A percentile compares a stretch with the other conserved stretches of the same genome.
These are phyloP conservation scores for Cyberlindnera veronae DNA, from an alignment of 805 yeast species.

Conservation along the genomic window DNA sequence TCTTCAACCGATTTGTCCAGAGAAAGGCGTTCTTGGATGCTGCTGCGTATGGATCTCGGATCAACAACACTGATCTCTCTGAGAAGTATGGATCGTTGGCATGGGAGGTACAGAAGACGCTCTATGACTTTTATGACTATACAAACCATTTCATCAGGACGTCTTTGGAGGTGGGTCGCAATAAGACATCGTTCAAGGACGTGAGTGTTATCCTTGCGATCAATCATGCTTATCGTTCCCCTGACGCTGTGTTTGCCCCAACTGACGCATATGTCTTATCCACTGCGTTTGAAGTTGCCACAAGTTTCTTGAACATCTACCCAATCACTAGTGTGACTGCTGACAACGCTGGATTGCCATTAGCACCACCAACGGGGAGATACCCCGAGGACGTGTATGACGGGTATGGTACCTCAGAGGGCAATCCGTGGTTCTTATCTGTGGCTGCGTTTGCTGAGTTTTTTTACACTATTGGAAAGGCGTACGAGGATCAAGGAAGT, in stretches of 20 bases:
- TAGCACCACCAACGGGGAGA: constrained; percentile 7
- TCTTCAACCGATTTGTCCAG: constrained; percentile 6
- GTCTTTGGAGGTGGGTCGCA: background rate
- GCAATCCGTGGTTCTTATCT: constrained; percentile 6
- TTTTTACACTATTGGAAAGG: background rate
- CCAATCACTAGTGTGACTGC: background rate
- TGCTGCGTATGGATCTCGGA: background rate
- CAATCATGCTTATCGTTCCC: constrained; percentile 1
- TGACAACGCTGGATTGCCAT: background rate
- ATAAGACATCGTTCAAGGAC: constrained; percentile 1
- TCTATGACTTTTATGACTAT: constrained; percentile 4
- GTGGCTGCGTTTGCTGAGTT: constrained; percentile 5
- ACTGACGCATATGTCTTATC: constrained; percentile 4
- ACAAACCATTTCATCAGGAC: constrained; percentile 3
- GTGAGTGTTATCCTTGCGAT: constrained; percentile 1
- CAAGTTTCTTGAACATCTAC: constrained; percentile 1
- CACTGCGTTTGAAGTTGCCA: constrained; percentile 1
- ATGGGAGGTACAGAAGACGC: background rate
- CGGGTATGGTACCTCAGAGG: constrained; percentile 1
- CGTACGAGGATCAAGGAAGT: background rate
- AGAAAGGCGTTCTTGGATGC: constrained; percentile 8
- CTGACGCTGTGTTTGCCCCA: constrained; percentile 2
- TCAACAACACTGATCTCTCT: background rate
- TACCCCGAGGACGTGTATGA: constrained; percentile 3
- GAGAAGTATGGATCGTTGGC: background rate